Evolutionary conservation across 441 rosid genomes (phyloP).

Genomic region (Eruca vesicaria): DNA sequence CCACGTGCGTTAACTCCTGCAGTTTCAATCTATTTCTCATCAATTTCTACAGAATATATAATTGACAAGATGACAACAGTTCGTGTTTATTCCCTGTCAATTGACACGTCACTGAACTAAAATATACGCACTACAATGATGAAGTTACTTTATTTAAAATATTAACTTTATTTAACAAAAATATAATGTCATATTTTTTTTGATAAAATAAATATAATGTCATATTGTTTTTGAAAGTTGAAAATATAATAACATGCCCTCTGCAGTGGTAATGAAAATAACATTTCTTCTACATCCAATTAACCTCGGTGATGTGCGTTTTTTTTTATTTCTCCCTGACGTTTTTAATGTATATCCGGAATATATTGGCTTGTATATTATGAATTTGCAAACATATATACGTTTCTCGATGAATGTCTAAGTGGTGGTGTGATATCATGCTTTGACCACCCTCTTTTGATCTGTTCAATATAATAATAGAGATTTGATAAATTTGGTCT

Average conservation of each 20-base stretch:
- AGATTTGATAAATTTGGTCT: conserved; percentile 16
- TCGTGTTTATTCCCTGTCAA: conserved; percentile 34
- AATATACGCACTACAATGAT: background rate
- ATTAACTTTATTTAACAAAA: background rate
- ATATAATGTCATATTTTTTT: too few relatives aligned
- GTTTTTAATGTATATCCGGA: background rate
- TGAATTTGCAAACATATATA: background rate
- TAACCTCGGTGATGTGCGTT: background rate
- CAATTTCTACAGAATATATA: background rate
- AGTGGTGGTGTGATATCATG: conserved; percentile 19
- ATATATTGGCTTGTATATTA: background rate
- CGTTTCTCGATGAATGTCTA: background rate
- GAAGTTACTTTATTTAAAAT: background rate
- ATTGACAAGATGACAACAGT: conserved; percentile 27
- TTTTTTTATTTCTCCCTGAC: background rate
- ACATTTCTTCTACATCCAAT: conserved; percentile 11
- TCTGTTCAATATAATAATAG: background rate
- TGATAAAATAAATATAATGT: too few relatives aligned
- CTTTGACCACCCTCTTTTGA: conserved; percentile 25
- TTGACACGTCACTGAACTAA: conserved; percentile 9
- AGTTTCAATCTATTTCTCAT: conserved; percentile 4
- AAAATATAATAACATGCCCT: background rate
- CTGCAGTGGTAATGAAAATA: background rate
- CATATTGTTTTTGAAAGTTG: too few relatives aligned
- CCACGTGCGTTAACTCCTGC: conserved; percentile 30